These are phyloP conservation scores for Xylaria bambusicola DNA, from an alignment of 495 filamentous ascomycete genomes.

Conservation along the genomic window DNA sequence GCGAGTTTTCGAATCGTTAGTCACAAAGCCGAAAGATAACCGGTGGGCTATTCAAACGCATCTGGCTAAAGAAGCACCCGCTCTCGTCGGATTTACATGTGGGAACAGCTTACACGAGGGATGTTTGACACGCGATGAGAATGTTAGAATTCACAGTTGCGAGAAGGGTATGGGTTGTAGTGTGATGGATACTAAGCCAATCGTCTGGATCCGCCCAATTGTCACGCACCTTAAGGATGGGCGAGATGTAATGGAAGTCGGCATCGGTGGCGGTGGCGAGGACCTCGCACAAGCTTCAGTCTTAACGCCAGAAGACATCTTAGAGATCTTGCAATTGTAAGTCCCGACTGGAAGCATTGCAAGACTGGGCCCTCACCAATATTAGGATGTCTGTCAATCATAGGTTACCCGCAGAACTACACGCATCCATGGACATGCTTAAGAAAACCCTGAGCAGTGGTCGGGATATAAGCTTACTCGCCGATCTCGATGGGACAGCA, in stretches of 20 bases:
- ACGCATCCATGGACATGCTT: background rate
- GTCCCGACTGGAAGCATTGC: constrained; percentile 6
- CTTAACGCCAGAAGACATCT: constrained; percentile 46
- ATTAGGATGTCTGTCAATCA: background rate
- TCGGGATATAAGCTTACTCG: constrained; percentile 14
- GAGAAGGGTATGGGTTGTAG: constrained; percentile 70
- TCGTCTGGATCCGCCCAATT: constrained; percentile 80
- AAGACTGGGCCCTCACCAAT: background rate
- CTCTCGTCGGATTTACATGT: constrained; percentile 72
- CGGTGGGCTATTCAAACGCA: constrained; percentile 39
- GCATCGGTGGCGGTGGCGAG: constrained; percentile 76
- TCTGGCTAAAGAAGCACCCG: constrained; percentile 59
- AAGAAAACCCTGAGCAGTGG: background rate
- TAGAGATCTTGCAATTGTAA: constrained; percentile 51
- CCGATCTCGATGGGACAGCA: constrained; percentile 17
- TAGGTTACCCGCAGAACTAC: background rate
- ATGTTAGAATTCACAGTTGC: constrained; percentile 83
- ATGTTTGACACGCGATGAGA: constrained; percentile 65
- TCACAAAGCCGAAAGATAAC: constrained; percentile 32
- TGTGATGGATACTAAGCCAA: constrained; percentile 52
- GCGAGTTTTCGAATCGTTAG: constrained; percentile 69
- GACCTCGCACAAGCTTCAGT: constrained; percentile 69
- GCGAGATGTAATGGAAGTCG: constrained; percentile 67
- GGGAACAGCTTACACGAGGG: constrained; percentile 71
- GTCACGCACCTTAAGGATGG: constrained; percentile 59